Evolutionary conservation across 2,329 filamentous ascomycete species (phyloP).

Genomic region (Aspergillus caelatus): DNA sequence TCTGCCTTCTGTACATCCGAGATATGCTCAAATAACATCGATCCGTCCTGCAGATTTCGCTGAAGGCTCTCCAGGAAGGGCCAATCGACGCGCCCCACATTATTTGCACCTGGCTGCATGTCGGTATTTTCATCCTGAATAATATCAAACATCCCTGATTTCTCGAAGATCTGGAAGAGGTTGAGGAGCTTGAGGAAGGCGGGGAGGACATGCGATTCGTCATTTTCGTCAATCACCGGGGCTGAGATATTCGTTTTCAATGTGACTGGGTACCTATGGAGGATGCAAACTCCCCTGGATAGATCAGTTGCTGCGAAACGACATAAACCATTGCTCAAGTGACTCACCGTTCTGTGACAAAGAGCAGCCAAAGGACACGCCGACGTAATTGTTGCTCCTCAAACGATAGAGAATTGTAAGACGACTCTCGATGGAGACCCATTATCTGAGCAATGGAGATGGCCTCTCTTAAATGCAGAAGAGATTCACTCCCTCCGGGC

Average conservation of each 20-base stretch:
- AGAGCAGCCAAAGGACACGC: slow-evolving; percentile 53
- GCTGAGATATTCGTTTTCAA: slow-evolving; percentile 46
- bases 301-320: background rate
- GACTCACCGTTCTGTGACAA: slow-evolving; percentile 48
- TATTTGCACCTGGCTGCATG: background rate
- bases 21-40: slow-evolving; percentile 42
- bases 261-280: slow-evolving; percentile 54
- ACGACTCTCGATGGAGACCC: slow-evolving; percentile 49
- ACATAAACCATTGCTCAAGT: background rate
- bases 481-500: slow-evolving; percentile 50
- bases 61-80: slow-evolving; percentile 37
- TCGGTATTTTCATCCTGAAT: slow-evolving; percentile 36
- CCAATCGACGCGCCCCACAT: slow-evolving; percentile 36
- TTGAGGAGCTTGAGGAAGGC: slow-evolving; percentile 55
- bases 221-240: slow-evolving; percentile 42
- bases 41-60: slow-evolving; percentile 46
- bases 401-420: slow-evolving; percentile 39
- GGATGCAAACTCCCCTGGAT: slow-evolving; percentile 51
- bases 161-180: slow-evolving; percentile 55
- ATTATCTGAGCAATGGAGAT: slow-evolving; percentile 57
- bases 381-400: slow-evolving; percentile 51
- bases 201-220: slow-evolving; percentile 50
- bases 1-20: slow-evolving; percentile 56
- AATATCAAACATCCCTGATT: slow-evolving; percentile 53
- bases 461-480: slow-evolving; percentile 54